phyloP scores from a whole-genome alignment of 1,284 basidiomycete genomes.

The Trichosporon asahii region DNA sequence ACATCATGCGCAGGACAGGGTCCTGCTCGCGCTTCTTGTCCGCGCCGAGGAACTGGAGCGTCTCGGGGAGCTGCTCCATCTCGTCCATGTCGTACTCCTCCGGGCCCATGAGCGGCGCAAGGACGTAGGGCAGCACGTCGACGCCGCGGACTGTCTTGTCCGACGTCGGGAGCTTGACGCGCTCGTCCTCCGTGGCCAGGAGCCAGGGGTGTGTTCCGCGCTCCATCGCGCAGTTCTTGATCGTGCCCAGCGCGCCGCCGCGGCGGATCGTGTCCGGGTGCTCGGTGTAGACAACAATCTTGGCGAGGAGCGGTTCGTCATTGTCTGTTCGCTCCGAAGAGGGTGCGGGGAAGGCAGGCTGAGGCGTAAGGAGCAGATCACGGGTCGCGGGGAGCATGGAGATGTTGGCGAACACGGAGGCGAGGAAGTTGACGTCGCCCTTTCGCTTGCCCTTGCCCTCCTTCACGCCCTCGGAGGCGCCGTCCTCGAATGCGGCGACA shows the following conservation, averaged over 20 bases:
- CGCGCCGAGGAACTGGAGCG: constrained; percentile 81
- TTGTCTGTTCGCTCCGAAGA: constrained; percentile 30
- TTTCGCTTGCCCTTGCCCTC: constrained; percentile 59
- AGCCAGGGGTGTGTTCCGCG: constrained; percentile 47
- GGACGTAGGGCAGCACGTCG: constrained; percentile 73
- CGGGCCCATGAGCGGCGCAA: constrained; percentile 88
- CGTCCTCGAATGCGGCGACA: constrained; percentile 78
- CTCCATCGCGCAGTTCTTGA: constrained; percentile 61
- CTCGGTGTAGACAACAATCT: constrained; percentile 80
- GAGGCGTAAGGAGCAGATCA: constrained; percentile 41
- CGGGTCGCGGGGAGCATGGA: constrained; percentile 56
- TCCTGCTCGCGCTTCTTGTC: constrained; percentile 84
- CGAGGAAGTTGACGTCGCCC: constrained; percentile 78
- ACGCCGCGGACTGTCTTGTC: constrained; percentile 65
- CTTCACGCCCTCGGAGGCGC: constrained; percentile 59
- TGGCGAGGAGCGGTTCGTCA: constrained; percentile 73
- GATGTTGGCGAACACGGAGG: constrained; percentile 87
- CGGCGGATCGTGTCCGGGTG: constrained; percentile 78
- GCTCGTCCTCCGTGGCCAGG: constrained; percentile 47
- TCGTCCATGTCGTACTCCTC: constrained; percentile 92
- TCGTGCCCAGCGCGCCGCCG: constrained; percentile 75
- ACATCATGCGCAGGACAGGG: constrained; percentile 71
- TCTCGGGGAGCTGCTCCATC: constrained; percentile 78
- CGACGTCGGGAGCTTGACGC: constrained; percentile 48
- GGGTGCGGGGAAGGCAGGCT: constrained; percentile 47